These are phyloP conservation scores for Parachlorella kessleri DNA, from an alignment of 139 green algal species.

Conservation along the genomic window DNA sequence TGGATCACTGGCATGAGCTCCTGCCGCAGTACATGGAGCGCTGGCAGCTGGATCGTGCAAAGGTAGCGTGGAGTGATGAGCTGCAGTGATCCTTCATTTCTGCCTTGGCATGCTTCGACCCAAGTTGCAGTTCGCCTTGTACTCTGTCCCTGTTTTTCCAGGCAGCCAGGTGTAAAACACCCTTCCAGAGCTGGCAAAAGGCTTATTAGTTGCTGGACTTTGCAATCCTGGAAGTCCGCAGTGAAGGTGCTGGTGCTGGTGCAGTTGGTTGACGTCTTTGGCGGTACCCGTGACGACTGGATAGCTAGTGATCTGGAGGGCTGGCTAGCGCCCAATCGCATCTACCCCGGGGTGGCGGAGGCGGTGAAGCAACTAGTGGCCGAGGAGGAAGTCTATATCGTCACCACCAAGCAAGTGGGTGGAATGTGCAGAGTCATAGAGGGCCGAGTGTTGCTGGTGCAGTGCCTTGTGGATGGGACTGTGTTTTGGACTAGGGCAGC, in stretches of 20 bases:
- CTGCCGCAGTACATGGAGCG: constrained; percentile 74
- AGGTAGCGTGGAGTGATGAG: too few species aligned
- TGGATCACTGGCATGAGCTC: constrained; percentile 74
- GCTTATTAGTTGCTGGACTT: too few species aligned
- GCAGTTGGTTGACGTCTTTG: constrained; percentile 93
- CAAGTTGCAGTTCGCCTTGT: too few species aligned
- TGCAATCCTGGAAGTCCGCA: too few species aligned
- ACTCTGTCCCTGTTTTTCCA: too few species aligned
- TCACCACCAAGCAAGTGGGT: constrained; percentile 97
- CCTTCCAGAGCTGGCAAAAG: too few species aligned
- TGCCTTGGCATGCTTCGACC: too few species aligned
- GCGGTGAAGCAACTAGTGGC: constrained; percentile 60
- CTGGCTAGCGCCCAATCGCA: constrained; percentile 94
- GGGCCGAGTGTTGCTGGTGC: too few species aligned
- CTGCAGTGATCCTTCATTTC: too few species aligned
- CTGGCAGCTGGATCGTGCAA: constrained; percentile 68
- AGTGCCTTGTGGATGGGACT: too few species aligned
- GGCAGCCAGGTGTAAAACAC: too few species aligned
- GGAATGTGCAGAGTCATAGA: not conserved
- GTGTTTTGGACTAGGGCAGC: too few species aligned
- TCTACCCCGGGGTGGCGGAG: constrained; percentile 87
- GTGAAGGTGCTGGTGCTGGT: not conserved
- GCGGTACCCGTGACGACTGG: constrained; percentile 90
- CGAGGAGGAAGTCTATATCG: constrained; percentile 89
- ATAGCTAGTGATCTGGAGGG: constrained; percentile 85